Evolutionary conservation across 163 green algal genomes (phyloP).

Genomic region (Scenedesmus sp.): DNA sequence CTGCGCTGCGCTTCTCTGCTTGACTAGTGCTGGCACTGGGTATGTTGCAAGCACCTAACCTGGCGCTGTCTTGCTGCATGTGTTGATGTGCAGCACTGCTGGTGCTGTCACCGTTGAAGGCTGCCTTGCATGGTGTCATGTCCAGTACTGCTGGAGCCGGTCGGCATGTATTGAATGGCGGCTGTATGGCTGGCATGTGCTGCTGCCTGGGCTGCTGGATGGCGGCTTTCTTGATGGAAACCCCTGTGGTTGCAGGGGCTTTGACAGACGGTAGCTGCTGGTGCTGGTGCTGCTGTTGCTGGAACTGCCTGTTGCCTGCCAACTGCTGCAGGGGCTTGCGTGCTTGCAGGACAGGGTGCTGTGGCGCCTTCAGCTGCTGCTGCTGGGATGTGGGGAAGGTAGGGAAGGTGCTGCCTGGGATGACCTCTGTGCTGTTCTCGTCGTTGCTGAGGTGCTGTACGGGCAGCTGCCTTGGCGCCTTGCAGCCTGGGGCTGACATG

Average conservation of each 20-base stretch:
- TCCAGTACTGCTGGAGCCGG: neutral
- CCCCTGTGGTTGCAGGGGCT: neutral
- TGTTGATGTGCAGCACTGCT: neutral
- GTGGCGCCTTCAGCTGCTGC: neutral
- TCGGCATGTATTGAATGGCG: neutral
- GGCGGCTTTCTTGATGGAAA: neutral
- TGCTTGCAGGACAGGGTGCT: neutral
- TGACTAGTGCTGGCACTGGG: neutral
- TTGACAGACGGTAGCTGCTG: neutral
- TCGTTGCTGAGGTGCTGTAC: neutral
- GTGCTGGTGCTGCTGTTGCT: neutral
- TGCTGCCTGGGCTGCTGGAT: neutral
- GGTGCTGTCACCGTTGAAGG: neutral
- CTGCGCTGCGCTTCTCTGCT: neutral
- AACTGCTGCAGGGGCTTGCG: conserved; percentile 1
- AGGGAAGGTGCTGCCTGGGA: neutral
- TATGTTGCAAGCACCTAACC: neutral
- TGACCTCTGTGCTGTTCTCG: neutral
- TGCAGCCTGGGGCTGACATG: neutral
- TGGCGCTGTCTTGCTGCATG: neutral
- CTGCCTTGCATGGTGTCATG: neutral
- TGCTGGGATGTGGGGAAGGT: neutral
- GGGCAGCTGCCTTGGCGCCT: neutral
- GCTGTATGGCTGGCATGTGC: neutral
- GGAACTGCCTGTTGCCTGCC: neutral